These are phyloP conservation scores for Spongiforma sp. DNA, from an alignment of 1,284 basidiomycete genomes.

Conservation along the genomic window DNA sequence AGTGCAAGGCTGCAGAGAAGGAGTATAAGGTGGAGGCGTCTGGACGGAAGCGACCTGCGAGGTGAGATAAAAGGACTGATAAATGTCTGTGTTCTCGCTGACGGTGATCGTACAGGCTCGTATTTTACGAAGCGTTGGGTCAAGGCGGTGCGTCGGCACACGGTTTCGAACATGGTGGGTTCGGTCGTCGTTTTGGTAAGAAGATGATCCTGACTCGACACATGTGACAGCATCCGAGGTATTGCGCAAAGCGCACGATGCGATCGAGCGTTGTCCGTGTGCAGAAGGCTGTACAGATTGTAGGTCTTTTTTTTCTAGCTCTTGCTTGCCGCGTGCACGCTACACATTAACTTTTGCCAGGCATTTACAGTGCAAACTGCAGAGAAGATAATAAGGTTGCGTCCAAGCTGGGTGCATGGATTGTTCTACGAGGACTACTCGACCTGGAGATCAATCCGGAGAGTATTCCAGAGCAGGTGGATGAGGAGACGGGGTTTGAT, in stretches of 20 bases:
- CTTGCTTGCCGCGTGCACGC: not conserved
- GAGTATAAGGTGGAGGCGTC: conserved; percentile 71
- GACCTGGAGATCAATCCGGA: conserved; percentile 57
- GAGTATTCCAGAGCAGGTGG: conserved; percentile 43
- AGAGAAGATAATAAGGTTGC: conserved; percentile 69
- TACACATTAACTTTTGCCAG: conserved; percentile 40
- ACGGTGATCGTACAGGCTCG: conserved; percentile 56
- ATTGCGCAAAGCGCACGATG: conserved; percentile 64
- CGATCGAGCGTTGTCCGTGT: conserved; percentile 74
- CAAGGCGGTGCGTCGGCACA: conserved; percentile 77
- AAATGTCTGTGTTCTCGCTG: not conserved
- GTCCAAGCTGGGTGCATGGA: conserved; percentile 74
- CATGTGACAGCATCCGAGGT: conserved; percentile 44
- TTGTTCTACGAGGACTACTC: conserved; percentile 69
- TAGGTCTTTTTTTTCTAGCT: conserved; percentile 45
- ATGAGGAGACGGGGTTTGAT: conserved; percentile 36
- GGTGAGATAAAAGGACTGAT: conserved; percentile 52
- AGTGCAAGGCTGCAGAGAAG: conserved; percentile 85
- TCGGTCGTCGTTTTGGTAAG: not conserved
- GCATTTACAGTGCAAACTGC: conserved; percentile 66
- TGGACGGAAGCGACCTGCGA: conserved; percentile 75
- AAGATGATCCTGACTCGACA: not conserved
- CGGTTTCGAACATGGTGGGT: conserved; percentile 82
- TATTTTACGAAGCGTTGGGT: conserved; percentile 82
- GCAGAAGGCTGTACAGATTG: conserved; percentile 76